Base-by-base conservation (phyloP, 192 early-diverging fungal species). In the Backusella tuberculispora region DNA sequence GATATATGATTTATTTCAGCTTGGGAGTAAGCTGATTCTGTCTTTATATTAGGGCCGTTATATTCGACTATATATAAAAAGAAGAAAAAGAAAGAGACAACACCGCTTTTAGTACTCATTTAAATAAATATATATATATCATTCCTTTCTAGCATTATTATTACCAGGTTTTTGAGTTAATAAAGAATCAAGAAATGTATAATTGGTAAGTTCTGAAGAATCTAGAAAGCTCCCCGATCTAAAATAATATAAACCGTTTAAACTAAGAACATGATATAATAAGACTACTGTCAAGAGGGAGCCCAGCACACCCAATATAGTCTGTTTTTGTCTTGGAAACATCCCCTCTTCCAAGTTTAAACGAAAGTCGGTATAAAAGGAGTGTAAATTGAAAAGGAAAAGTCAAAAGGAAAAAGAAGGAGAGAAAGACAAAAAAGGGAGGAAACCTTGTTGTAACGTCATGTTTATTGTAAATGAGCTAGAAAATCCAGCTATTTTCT, bases 291-390 rank as follows among this genome's bases (percentile, higher is more conserved):
- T 43, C 19, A 67, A 8, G 6, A 67, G 42, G 9, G 41, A 40
- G 13, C 66, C 66, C 9, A 67, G 66, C 21, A 41, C 19, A 42
- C 34, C 66, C 41, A 67, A 21, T 15, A 67, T 19, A 67, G 38
- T 43, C 9, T 38, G 41, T 41, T 67, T 67, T 67, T 43, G 38
- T 67, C 41, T 67, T 43, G 66, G 66, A 67, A 67, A 43, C 66
- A 67, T 67, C 19, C 41, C 21, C 24, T 67, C 41, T 67, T 40
- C n/a, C 38, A 7, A 66, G 17, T 34, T 34, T 41, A 15, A 66
- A 40, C 34, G 64, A 66, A 66, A 66, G 64, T 7, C 34, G 34
- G 34, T 66, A 66, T n/a, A 66, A 40, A 40, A 66, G 64, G 38
- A 21, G 64, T 13, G 38, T 66, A 26, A 19, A 66, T n/a, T 41